phyloP scores from a whole-genome alignment of 2,329 filamentous ascomycete genomes.

The Fusarium sp. region DNA sequence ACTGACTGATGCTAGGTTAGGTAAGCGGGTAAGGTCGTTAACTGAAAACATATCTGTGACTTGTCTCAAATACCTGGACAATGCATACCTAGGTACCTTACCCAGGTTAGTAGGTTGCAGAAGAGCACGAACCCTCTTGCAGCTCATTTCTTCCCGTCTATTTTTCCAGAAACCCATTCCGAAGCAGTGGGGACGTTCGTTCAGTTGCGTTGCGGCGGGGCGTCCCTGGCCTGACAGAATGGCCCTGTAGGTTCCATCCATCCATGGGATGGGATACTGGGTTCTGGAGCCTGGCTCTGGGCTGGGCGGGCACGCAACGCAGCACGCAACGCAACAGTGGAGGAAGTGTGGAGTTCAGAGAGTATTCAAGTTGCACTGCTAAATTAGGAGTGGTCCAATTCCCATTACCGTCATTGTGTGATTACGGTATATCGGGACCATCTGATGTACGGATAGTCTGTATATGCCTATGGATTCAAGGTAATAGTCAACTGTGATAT shows the following conservation, averaged over 20 bases:
- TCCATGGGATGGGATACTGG: no score
- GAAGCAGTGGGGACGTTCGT: conserved; percentile 10
- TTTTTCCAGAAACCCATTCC: conserved; percentile 12
- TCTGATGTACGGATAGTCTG: background rate
- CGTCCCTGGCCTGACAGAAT: conserved; percentile 6
- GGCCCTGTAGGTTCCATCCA: conserved; percentile 15
- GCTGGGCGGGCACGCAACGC: conserved; percentile 32
- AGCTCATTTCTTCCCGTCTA: background rate
- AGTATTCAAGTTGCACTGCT: conserved; percentile 3
- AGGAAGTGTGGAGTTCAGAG: conserved; percentile 22
- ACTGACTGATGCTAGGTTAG: no score
- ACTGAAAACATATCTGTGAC: background rate
- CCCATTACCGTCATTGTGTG: conserved; percentile 4
- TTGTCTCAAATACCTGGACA: background rate
- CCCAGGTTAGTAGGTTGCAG: no score
- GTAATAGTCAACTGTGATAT: conserved; percentile 20
- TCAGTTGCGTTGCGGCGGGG: conserved; percentile 5
- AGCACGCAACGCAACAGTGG: conserved; percentile 29
- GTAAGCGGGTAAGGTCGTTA: no score
- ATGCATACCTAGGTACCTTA: background rate
- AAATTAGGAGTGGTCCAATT: conserved; percentile 11
- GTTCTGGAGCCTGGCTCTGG: background rate
- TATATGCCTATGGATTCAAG: background rate
- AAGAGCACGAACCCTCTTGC: background rate
- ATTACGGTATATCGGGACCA: conserved; percentile 3